A percentile compares a stretch with the other conserved stretches of the same genome.
Evolutionary conservation across 768 basidiomycete genomes (phyloP).

Genomic region (Harrya chromipes): DNA sequence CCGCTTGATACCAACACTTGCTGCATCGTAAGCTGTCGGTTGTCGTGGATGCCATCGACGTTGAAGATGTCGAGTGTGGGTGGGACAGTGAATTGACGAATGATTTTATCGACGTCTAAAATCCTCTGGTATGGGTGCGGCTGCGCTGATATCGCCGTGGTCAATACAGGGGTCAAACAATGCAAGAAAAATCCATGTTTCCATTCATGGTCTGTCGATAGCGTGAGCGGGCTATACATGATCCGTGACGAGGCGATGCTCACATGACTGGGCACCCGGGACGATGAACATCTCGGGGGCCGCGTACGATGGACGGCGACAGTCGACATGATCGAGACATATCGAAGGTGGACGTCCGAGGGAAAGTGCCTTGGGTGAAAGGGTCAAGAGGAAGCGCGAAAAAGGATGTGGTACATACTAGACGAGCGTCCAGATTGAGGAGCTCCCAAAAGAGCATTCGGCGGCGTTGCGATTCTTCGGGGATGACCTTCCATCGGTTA

Average conservation of each 20-base stretch:
- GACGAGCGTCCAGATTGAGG: constrained; percentile 62
- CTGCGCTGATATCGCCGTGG: constrained; percentile 51
- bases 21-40: constrained; percentile 62
- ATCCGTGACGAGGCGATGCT: constrained; percentile 10
- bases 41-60: constrained; percentile 34
- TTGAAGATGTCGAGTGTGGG: constrained; percentile 45
- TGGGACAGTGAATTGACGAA: constrained; percentile 57
- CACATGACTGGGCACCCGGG: constrained; percentile 29
- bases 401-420: constrained; percentile 44
- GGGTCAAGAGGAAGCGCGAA: constrained; percentile 11
- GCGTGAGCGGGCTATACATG: constrained; percentile 11
- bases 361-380: constrained; percentile 51
- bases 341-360: constrained; percentile 72
- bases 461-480: constrained; percentile 69
- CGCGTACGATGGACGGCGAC: constrained; percentile 38
- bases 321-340: constrained; percentile 63
- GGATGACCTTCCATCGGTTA: constrained; percentile 60
- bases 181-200: constrained; percentile 62
- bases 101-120: constrained; percentile 48
- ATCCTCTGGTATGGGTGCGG: constrained; percentile 51
- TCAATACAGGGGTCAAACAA: constrained; percentile 61
- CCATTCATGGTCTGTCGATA: constrained; percentile 61
- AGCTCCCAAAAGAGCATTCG: constrained; percentile 73
- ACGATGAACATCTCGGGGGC: constrained; percentile 30
- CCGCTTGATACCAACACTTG: constrained; percentile 57